Evolutionary conservation across 2,329 filamentous ascomycete genomes (phyloP).

Genomic region (Venturia oleaginea): DNA sequence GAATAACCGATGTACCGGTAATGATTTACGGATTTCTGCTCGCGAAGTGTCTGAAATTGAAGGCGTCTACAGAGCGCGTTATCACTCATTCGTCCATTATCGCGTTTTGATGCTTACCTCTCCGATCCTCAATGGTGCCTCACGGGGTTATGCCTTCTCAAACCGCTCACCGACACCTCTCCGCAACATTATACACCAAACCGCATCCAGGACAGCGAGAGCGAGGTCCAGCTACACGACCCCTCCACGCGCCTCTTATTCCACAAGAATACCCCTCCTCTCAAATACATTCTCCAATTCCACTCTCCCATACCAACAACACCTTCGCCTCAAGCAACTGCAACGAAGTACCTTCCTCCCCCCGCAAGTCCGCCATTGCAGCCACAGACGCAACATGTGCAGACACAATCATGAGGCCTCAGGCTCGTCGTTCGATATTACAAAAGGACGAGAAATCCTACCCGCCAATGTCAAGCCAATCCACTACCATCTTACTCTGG

Average conservation of each 20-base stretch:
- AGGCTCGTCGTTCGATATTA: not conserved
- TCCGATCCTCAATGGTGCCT: not conserved
- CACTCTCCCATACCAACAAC: not conserved
- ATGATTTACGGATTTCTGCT: not conserved
- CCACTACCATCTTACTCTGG: constrained; percentile 85
- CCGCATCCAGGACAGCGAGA: not conserved
- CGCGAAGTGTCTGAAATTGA: not conserved
- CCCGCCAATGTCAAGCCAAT: constrained; percentile 85
- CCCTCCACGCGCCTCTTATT: not conserved
- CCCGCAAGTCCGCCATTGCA: not conserved
- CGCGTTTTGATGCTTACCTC: not conserved
- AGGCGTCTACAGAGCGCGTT: not conserved
- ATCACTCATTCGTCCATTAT: not conserved
- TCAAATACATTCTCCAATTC: not conserved
- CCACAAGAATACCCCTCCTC: not conserved
- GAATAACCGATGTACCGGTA: not conserved
- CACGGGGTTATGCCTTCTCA: not conserved
- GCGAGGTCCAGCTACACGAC: not conserved
- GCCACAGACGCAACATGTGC: constrained; percentile 11
- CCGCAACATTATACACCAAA: not conserved
- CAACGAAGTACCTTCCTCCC: constrained; percentile 17
- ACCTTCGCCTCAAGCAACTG: not conserved
- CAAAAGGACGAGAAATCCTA: constrained; percentile 64
- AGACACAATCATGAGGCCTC: constrained; percentile 2
- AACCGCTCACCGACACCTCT: not conserved